phyloP scores from a whole-genome alignment of 495 filamentous ascomycete genomes.

The Staphylotrichum longicolle region DNA sequence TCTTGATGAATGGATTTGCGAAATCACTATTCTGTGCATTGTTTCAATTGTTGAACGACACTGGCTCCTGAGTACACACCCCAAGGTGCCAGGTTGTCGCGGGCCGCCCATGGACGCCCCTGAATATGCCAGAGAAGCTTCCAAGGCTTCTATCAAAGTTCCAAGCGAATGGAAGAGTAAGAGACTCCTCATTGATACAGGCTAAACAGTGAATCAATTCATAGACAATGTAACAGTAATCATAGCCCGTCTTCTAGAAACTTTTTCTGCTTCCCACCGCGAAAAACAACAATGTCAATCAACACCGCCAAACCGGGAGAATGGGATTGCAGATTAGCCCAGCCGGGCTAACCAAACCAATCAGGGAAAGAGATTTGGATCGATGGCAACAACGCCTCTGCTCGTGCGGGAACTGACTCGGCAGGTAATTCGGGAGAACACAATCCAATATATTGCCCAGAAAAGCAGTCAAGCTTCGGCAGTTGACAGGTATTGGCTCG shows the following conservation, averaged over 20 bases:
- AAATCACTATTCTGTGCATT: too few species aligned
- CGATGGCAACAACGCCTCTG: neutral
- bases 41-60: too few species aligned
- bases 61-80: too few species aligned
- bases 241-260: constrained; percentile 3
- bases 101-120: too few species aligned
- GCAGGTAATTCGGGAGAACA: constrained; percentile 1
- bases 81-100: too few species aligned
- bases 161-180: neutral
- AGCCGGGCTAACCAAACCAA: neutral
- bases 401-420: neutral
- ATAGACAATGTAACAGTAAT: neutral
- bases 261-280: too few species aligned
- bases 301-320: constrained; percentile 12
- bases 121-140: neutral
- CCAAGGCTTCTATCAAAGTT: constrained; percentile 1
- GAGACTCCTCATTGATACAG: neutral
- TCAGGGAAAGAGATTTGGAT: neutral
- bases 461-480: neutral
- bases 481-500: neutral
- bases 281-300: neutral
- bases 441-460: neutral
- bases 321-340: constrained; percentile 1
- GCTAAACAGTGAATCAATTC: neutral
- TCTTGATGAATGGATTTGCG: too few species aligned